phyloP scores from a whole-genome alignment of 805 yeast species.

The Pichia exigua region DNA sequence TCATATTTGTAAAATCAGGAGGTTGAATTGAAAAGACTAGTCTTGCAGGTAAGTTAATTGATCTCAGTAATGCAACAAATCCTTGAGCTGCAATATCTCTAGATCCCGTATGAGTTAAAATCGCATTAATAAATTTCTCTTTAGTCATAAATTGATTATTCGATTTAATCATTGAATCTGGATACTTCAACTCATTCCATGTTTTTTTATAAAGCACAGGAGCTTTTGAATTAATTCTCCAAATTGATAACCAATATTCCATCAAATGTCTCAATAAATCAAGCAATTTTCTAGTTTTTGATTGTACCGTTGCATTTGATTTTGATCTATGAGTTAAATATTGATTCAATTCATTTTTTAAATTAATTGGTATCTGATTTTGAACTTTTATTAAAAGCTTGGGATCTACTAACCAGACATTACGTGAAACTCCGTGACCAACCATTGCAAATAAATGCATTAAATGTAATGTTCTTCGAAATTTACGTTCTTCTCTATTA shows the following conservation, averaged over 20 bases:
- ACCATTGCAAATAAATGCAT: slow-evolving; percentile 50
- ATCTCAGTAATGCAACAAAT: slow-evolving; percentile 65
- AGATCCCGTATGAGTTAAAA: slow-evolving; percentile 52
- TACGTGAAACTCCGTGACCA: slow-evolving; percentile 60
- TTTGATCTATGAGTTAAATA: slow-evolving; percentile 17
- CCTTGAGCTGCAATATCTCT: slow-evolving; percentile 83
- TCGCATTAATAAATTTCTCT: slow-evolving; percentile 35
- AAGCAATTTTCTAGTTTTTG: slow-evolving; percentile 57
- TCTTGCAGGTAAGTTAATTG: slow-evolving; percentile 65
- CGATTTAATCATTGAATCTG: background rate
- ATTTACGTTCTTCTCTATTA: slow-evolving; percentile 45
- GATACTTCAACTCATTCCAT: slow-evolving; percentile 39
- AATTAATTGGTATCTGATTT: slow-evolving; percentile 38
- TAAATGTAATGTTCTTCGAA: slow-evolving; percentile 51
- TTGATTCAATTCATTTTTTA: slow-evolving; percentile 37
- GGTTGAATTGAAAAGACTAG: slow-evolving; percentile 82
- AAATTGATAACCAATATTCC: slow-evolving; percentile 43
- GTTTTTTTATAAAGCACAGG: slow-evolving; percentile 36
- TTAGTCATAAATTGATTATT: slow-evolving; percentile 24
- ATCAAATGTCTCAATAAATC: slow-evolving; percentile 70
- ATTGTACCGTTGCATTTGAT: slow-evolving; percentile 22
- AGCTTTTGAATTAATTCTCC: slow-evolving; percentile 34
- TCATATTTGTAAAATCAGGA: slow-evolving; percentile 61
- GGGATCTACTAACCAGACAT: slow-evolving; percentile 61
- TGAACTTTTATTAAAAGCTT: slow-evolving; percentile 34